Evolutionary conservation across 805 yeast genomes (phyloP), one percentile per base, ranked within the genome.

Genomic region (Helenozyma baotianmanensis): DNA sequence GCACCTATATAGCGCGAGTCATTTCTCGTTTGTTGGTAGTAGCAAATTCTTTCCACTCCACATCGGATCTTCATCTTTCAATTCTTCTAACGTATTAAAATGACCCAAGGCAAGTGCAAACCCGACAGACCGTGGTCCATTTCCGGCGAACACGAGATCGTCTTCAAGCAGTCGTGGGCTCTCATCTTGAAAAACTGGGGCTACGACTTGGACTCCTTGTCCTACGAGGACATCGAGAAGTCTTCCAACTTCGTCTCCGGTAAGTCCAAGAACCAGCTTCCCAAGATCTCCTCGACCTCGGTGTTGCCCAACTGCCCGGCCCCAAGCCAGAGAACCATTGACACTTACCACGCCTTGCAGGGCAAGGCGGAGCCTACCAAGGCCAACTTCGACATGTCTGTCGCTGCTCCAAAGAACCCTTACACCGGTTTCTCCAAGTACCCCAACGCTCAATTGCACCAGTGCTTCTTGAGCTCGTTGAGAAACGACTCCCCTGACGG

Each of bases 81-180:
- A 6, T 7, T 12, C 8, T 12, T 16, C 9, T 2, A n/a, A 10
- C 8, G n/a, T n/a, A n/a, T 24, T 4, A 27, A 14, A 17, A 37
- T 33, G 37, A 21, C 35, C 4, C 7, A 6, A 6, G 38, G 32
- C 6, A 30, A 24, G 19, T 25, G 21, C 21, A 43, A 37, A 19
- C 38, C 42, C 10, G 42, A 43, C 42, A 35, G 50, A 38, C 35
- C 43, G 27, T 43, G 48, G 50, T 39, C 47, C 19, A 38, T 26
- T 64, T 61, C 35, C 11, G 56, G 59, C 2, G 82, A 80, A 15
- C 78, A 82, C 53, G 89, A 82, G 49, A 48, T 70, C 31, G 67
- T 70, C 13, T 58, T 82, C 50, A 84, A 84, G 55, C 85, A 81
- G 48, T 68, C 73, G 4, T 84, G 89, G 88, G 78, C 81, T 30